Percentiles rank a stretch among this genome's conserved stretches.
Conservation (phyloP, 2,329 filamentous ascomycete genomes). For the Sporothrix luriei region DNA sequence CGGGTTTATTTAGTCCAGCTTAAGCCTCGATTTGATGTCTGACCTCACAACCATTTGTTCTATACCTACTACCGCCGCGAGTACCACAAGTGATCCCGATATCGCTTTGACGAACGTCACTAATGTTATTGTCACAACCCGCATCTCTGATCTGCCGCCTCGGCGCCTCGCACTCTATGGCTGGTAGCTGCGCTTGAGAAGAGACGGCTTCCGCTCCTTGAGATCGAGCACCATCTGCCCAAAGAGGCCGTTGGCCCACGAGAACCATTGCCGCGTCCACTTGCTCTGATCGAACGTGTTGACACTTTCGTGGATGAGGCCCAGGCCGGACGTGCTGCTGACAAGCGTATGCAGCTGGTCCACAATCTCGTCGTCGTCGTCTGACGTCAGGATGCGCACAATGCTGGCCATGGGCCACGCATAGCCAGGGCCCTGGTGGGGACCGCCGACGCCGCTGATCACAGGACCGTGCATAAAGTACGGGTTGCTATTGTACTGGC, state of each 20-base stretch:
- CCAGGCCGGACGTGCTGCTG: slow-evolving; percentile 69
- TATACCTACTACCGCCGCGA: too few relatives aligned
- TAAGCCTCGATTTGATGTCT: too few relatives aligned
- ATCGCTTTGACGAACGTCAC: too few relatives aligned
- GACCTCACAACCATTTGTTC: too few relatives aligned
- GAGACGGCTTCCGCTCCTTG: slow-evolving; percentile 66
- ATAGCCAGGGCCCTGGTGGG: slow-evolving; percentile 62
- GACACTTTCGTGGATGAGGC: slow-evolving; percentile 79
- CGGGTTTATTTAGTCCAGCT: too few relatives aligned
- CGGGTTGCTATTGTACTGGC: slow-evolving; percentile 63
- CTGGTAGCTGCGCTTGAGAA: slow-evolving; percentile 47
- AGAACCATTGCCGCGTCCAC: slow-evolving; percentile 64
- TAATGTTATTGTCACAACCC: too few relatives aligned
- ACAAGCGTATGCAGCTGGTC: slow-evolving; percentile 65
- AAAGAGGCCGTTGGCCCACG: slow-evolving; percentile 88
- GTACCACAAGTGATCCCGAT: too few relatives aligned
- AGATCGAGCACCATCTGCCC: slow-evolving; percentile 80
- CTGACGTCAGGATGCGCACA: slow-evolving; percentile 74
- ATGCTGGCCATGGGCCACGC: slow-evolving; percentile 90
- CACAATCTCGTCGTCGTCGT: slow-evolving; percentile 73
- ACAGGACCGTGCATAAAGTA: slow-evolving; percentile 63
- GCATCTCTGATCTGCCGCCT: neutral
- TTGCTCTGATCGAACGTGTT: slow-evolving; percentile 60
- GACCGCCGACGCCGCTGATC: slow-evolving; percentile 56
- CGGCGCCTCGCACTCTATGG: slow-evolving; percentile 25